Evolutionary conservation across 805 yeast species (phyloP).

Genomic region (Barnettozyma populi): DNA sequence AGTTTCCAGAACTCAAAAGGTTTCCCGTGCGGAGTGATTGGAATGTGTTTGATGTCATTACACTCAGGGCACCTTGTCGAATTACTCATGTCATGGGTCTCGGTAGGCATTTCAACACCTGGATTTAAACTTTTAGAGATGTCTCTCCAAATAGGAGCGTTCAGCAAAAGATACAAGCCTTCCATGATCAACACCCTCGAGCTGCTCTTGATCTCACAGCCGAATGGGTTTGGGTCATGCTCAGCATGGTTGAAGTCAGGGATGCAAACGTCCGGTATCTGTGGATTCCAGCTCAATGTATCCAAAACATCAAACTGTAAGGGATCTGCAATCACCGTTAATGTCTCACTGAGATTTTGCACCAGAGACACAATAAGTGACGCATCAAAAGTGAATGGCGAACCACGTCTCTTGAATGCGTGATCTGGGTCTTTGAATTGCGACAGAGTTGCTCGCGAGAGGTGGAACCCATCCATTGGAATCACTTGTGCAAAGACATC

Average conservation of each 20-base stretch:
- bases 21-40: constrained; percentile 16
- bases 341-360: constrained; percentile 13
- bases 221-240: constrained; percentile 16
- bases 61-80: not conserved
- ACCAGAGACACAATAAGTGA: constrained; percentile 11
- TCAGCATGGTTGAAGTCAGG: constrained; percentile 16
- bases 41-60: constrained; percentile 8
- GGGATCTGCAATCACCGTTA: constrained; percentile 6
- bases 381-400: constrained; percentile 79
- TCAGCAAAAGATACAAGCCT: constrained; percentile 15
- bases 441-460: constrained; percentile 44
- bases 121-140: constrained; percentile 35
- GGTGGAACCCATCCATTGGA: constrained; percentile 77
- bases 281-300: constrained; percentile 3
- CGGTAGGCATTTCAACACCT: not conserved
- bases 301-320: constrained; percentile 9
- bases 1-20: constrained; percentile 48
- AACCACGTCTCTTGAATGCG: constrained; percentile 69
- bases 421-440: constrained; percentile 46
- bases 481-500: constrained; percentile 38
- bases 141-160: constrained; percentile 22
- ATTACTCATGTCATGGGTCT: not conserved
- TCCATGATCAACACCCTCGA: constrained; percentile 17
- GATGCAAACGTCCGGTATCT: constrained; percentile 35
- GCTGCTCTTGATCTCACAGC: constrained; percentile 7